These are phyloP conservation scores for Annulohypoxylon moriforme DNA, from an alignment of 495 filamentous ascomycete species.

Conservation along the genomic window DNA sequence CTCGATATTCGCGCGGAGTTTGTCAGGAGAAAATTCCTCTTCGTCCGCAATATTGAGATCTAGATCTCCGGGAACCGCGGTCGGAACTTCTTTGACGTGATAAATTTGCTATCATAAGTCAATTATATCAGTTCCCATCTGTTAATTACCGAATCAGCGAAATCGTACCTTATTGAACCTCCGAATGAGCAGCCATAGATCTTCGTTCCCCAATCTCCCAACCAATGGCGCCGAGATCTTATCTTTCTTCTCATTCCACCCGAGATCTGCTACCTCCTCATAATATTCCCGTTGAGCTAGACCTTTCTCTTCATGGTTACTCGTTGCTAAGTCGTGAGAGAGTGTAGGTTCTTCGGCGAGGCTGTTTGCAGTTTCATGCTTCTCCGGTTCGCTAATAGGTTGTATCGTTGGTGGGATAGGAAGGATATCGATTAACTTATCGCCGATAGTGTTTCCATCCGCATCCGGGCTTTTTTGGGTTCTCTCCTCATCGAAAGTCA, in stretches of 20 bases:
- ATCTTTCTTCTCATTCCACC: conserved; percentile 74
- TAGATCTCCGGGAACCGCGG: conserved; percentile 64
- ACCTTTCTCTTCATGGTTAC: conserved; percentile 50
- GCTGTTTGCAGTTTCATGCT: conserved; percentile 43
- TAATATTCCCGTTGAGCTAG: conserved; percentile 48
- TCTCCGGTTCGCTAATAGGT: conserved; percentile 41
- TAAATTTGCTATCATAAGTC: conserved; percentile 76
- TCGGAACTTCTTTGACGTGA: conserved; percentile 77
- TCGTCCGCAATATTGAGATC: conserved; percentile 85
- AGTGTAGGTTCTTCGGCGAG: conserved; percentile 50
- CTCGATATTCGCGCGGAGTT: conserved; percentile 82
- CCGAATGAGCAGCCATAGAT: conserved; percentile 82
- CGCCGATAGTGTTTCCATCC: not conserved
- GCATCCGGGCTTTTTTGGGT: not conserved
- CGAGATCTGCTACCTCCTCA: conserved; percentile 69
- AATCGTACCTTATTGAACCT: conserved; percentile 81
- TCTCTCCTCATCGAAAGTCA: conserved; percentile 19
- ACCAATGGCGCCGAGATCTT: conserved; percentile 72
- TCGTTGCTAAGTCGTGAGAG: conserved; percentile 52
- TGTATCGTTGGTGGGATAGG: conserved; percentile 50
- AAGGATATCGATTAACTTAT: conserved; percentile 47
- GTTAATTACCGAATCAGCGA: not conserved
- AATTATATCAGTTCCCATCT: not conserved
- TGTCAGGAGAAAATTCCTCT: conserved; percentile 88
- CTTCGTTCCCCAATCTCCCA: conserved; percentile 81